Evolutionary conservation across 192 early-diverging fungal species (phyloP), one percentile per base, ranked within the genome.

Genomic region (Thamnidium elegans): DNA sequence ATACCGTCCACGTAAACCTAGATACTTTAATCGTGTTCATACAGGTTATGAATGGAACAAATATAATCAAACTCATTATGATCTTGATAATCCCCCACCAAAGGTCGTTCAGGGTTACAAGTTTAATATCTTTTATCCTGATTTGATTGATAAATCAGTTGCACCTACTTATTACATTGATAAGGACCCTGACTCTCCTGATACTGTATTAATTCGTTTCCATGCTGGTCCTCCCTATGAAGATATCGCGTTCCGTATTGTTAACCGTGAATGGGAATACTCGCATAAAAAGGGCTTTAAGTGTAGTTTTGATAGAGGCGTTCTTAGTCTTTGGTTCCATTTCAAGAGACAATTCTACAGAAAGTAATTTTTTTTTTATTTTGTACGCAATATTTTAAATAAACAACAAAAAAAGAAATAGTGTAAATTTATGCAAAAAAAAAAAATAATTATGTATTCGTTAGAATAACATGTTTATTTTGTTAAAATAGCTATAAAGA

Each of bases 1-100:
- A 75, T 96, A 99, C 72, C 79, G 94, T 31, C 95, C 95, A 31
- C 85, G 95, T 36, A 97, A 95, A 71, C 95, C 97, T 20, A 82
- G 92, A 62, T 99, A 90, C 80, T 92, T 95, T 63, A 99, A 99
- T 81, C 88, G 94, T 50, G 95, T 99, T 23, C 92, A 96, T 61
- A 96, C 93, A 0, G 97, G 97, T 34, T 97, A 95, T 66, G 95
- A 98, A 75, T 99, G 97, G 97, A 99, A 98, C 84, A 95, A 98
- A 81, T 99, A 98, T 69, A 99, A 99, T 67, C 93, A 94, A 68
- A 95, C 92, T 4, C 97, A 99, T 76, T 99, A 99, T 77, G 94
- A 96, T 67, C 80, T 82, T 59, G 96, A 97, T 68, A 99, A 99
- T 54, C 96, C 96, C 9, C 97, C 97, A 45, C 97, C 97, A 17